Conservation (phyloP, 257 asterid species). For the Buddleja alternifolia region DNA sequence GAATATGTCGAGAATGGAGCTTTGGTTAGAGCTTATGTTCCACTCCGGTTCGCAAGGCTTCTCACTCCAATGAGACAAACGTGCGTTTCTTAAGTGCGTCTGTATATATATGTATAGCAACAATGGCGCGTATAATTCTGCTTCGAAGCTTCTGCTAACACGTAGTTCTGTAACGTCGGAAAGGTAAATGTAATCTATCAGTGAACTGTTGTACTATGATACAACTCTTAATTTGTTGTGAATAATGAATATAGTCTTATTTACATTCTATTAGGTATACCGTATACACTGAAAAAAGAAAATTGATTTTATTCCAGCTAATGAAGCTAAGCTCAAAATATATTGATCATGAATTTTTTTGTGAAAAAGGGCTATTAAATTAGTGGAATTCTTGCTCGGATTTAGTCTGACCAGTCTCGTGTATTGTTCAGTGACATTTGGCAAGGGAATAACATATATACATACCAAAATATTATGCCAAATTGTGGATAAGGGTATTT, state of each 20-base stretch:
- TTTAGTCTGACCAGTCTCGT: no score
- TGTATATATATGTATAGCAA: slow-evolving; percentile 27
- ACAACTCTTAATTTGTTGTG: neutral
- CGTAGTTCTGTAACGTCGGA: neutral
- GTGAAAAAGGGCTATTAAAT: no score
- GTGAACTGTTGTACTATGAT: neutral
- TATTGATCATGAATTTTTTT: no score
- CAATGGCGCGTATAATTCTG: neutral
- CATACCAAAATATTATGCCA: no score
- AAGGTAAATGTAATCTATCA: slow-evolving; percentile 17
- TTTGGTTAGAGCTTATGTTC: slow-evolving; percentile 80
- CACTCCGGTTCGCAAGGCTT: slow-evolving; percentile 91
- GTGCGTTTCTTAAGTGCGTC: slow-evolving; percentile 43
- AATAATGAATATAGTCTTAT: neutral
- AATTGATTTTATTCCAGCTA: no score
- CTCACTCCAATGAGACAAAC: slow-evolving; percentile 94
- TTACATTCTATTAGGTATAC: neutral
- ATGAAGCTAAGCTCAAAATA: no score
- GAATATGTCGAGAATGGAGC: slow-evolving; percentile 85
- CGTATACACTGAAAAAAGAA: no score
- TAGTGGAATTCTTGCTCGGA: no score
- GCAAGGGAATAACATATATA: no score
- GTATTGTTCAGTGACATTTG: no score
- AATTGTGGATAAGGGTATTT: no score
- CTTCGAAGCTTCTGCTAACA: neutral